Evolutionary conservation across 805 yeast species (phyloP), one percentile per base, ranked within the genome.

Genomic region (Maudiozyma turicensis): DNA sequence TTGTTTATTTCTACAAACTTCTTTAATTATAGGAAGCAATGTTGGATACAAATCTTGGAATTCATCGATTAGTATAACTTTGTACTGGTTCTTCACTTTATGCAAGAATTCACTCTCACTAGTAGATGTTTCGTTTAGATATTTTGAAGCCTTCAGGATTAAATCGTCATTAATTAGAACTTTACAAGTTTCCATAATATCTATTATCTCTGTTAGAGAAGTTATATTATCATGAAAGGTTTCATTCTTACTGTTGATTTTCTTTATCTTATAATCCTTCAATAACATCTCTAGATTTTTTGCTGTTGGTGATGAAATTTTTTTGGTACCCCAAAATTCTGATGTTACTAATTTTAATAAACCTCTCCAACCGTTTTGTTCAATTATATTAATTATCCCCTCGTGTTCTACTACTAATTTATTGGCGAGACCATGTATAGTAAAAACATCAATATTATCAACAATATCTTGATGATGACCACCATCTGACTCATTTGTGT

Each of bases 351-450:
- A 51, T 44, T 70, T 70, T 13, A 70, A 58, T 58, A 75, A 63
- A 11, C 71, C 64, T 50, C 65, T 66, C 82, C 83, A 78, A 26
- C 79, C 75, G 26, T 70, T 58, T 48, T 80, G 83, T 55, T 82
- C 85, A 42, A 81, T 61, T 1, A 83, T 58, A 43, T 68, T 69
- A 55, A 71, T 40, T 3, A 54, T 54, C 51, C 65, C 66, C 35
- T 59, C 69, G 48, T 71, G 40, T 8, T 71, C 70, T 13, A 69
- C 73, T 1, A 81, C 64, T 26, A 81, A 58, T 6, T 66, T 60
- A 41, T 77, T 76, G 8, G 86, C 80, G 54, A 80, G 75, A 1
- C 81, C 75, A 64, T 84, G 89, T 57, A 84, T 80, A 0, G 90
- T 84, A 52, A 71, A 67, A 0, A 82, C 67, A 20, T 70, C 68